A percentile compares a stretch with the other conserved stretches of the same genome.
Conservation (phyloP, 768 basidiomycete genomes). For the Leccinum subgranulosum region DNA sequence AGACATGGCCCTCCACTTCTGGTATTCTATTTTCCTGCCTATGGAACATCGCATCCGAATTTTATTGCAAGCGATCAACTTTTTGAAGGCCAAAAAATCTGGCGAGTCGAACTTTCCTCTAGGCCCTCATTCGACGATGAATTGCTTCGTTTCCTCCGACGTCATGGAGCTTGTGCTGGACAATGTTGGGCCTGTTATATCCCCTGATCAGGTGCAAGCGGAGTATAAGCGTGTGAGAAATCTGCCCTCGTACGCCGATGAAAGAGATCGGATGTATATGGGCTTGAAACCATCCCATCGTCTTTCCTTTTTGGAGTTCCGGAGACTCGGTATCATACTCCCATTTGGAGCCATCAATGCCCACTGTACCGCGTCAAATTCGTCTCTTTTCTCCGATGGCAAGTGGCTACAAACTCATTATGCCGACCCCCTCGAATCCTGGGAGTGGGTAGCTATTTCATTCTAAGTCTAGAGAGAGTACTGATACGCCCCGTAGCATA, state of each 20-base stretch:
- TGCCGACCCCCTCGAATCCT: constrained; percentile 47
- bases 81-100: constrained; percentile 10
- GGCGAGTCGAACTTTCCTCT: constrained; percentile 3
- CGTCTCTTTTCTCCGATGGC: constrained; percentile 45
- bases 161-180: constrained; percentile 13
- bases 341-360: constrained; percentile 44
- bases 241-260: too few relatives aligned
- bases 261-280: too few relatives aligned
- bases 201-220: constrained; percentile 23
- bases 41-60: constrained; percentile 27
- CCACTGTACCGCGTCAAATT: constrained; percentile 40
- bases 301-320: constrained; percentile 38
- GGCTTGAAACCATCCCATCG: constrained; percentile 44
- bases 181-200: constrained; percentile 15
- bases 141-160: constrained; percentile 7
- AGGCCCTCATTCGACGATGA: constrained; percentile 16
- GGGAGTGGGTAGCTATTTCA: constrained; percentile 38
- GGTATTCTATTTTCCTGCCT: constrained; percentile 46
- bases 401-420: constrained; percentile 41
- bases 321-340: constrained; percentile 42
- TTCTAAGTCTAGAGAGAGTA: not conserved
- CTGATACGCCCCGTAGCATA: constrained; percentile 32
- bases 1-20: constrained; percentile 46
- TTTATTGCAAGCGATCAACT: constrained; percentile 13
- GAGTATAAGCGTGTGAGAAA: constrained; percentile 34